These are phyloP conservation scores for Pestalotiopsis sp. DNA, from an alignment of 2,329 filamentous ascomycete species.

Conservation along the genomic window DNA sequence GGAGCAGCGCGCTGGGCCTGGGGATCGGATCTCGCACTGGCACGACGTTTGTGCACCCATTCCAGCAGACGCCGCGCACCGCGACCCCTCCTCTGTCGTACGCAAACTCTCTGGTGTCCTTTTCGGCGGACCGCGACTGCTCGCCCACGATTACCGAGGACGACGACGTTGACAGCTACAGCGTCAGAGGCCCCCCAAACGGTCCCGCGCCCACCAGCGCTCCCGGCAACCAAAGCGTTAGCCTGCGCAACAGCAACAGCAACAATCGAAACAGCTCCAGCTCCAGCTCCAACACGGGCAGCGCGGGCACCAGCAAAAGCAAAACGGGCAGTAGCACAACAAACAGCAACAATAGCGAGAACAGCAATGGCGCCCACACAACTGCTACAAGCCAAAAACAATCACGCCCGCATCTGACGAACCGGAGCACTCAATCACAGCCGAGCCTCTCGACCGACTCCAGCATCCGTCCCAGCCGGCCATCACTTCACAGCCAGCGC, in stretches of 20 bases:
- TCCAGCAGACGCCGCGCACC: conserved; percentile 64
- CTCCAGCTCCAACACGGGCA: conserved; percentile 13
- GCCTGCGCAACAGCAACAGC: conserved; percentile 29
- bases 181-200: conserved; percentile 1
- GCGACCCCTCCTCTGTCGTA: conserved; percentile 63
- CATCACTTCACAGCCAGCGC: conserved; percentile 42
- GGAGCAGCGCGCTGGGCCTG: conserved; percentile 22
- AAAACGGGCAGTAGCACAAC: conserved; percentile 21
- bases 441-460: conserved; percentile 27
- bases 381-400: background rate
- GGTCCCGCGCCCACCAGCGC: conserved; percentile 11
- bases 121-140: conserved; percentile 49
- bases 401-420: conserved; percentile 17
- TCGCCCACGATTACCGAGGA: conserved; percentile 59
- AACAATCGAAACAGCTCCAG: conserved; percentile 21
- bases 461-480: conserved; percentile 33
- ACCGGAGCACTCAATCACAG: conserved; percentile 23
- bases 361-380: conserved; percentile 14
- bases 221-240: conserved; percentile 23
- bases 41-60: conserved; percentile 61
- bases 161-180: conserved; percentile 40
- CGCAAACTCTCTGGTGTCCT: conserved; percentile 56
- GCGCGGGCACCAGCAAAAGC: conserved; percentile 21
- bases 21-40: conserved; percentile 29
- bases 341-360: conserved; percentile 17